Base-by-base conservation (phyloP, 192 early-diverging fungal species). In the Entomortierella beljakovae region DNA sequence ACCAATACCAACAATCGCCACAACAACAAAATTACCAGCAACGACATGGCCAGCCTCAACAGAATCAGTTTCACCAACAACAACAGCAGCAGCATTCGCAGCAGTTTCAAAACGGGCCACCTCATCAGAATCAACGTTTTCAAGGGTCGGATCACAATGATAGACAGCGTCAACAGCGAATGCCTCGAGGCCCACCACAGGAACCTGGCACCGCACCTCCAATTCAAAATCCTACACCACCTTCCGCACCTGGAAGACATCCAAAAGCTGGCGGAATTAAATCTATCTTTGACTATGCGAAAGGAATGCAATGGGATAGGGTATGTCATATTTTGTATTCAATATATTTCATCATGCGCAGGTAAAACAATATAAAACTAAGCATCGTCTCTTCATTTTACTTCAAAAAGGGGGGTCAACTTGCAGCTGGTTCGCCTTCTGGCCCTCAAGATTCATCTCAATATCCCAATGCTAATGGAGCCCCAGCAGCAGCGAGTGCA, bases 281-380 rank as follows among this genome's bases (percentile, higher is more conserved):
- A 57, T 70, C 60, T 25, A 79, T 79, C 29, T 79, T 70, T 60
- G 75, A 79, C 23, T 79, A 79, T 46, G 75, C 66, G 10, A 79
- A 79, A 54, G 75, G 75, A 28, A 79, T 70, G 75, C 61, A 68
- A 48, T 79, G 75, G 75, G 68, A 79, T 55, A 61, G 63, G 54
- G 75, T 79, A 79, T 37, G 61, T 55, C 7, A 9, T 9, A 13
- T 43, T 9, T 43, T 18, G 9, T 43, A 43, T 9, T 43, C 42
- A 43, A 43, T 43, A n/a, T n/a, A n/a, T n/a, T n/a, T n/a, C n/a
- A n/a, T n/a, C n/a, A n/a, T n/a, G n/a, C n/a, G n/a, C n/a, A n/a
- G n/a, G n/a, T n/a, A n/a, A n/a, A n/a, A n/a, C n/a, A n/a, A n/a
- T n/a, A n/a, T n/a, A n/a, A n/a, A n/a, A n/a, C n/a, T n/a, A n/a